Percentiles rank a stretch among this genome's conserved stretches.
phyloP scores from a whole-genome alignment of 2,329 filamentous ascomycete genomes.

The Ophiostoma australiae region DNA sequence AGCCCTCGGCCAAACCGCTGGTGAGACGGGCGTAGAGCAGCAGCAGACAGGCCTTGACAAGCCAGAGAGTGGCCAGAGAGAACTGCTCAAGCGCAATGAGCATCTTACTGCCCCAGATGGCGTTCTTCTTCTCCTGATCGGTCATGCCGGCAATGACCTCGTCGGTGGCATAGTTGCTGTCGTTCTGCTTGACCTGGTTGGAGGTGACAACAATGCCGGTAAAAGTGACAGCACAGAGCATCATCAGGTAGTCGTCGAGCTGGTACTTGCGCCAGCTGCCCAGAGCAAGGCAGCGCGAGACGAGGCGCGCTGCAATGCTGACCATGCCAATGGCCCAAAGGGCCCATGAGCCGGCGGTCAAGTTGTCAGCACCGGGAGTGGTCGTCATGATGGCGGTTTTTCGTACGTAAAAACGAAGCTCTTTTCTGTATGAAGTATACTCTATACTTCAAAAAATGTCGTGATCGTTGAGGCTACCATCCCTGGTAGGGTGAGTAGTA shows the following conservation, averaged over 20 bases:
- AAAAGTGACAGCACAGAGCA: constrained; percentile 43
- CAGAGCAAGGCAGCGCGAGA: constrained; percentile 37
- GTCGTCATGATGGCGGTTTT: neutral
- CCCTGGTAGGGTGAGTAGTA: neutral
- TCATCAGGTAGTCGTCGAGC: constrained; percentile 55
- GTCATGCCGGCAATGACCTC: constrained; percentile 42
- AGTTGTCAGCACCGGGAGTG: neutral
- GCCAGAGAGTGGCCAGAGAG: constrained; percentile 48
- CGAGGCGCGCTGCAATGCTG: constrained; percentile 25
- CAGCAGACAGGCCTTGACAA: constrained; percentile 49
- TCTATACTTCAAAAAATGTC: neutral
- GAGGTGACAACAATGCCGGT: constrained; percentile 42
- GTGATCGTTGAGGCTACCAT: constrained; percentile 5
- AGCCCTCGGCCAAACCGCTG: constrained; percentile 30
- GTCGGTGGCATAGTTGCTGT: constrained; percentile 43
- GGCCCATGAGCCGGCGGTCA: constrained; percentile 27
- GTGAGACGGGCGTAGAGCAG: constrained; percentile 51
- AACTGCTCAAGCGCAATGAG: constrained; percentile 51
- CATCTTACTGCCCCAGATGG: constrained; percentile 51
- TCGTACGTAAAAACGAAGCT: neutral
- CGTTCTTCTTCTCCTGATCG: constrained; percentile 37
- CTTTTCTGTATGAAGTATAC: neutral
- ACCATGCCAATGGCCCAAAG: constrained; percentile 28
- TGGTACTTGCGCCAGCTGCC: constrained; percentile 46
- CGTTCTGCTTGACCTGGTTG: constrained; percentile 41